Percentiles rank a stretch among this genome's conserved stretches.
Conservation (phyloP, 331 rosid genomes). For the Malus hybrid region DNA sequence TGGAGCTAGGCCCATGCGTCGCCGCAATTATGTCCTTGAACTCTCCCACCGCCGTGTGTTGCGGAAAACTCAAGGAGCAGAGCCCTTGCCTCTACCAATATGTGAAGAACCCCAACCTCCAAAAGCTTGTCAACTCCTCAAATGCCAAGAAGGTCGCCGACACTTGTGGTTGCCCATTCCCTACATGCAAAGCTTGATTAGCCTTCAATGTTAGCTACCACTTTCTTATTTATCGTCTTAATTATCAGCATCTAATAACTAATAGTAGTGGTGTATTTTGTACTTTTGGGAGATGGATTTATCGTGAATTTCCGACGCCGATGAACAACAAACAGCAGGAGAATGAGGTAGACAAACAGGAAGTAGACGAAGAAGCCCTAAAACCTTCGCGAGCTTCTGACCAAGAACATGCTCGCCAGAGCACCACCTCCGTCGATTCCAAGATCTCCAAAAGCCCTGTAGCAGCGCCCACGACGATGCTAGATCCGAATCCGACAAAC, state of each 20-base stretch:
- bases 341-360: too few species aligned
- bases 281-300: too few species aligned
- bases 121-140: constrained; percentile 51
- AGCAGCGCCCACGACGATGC: too few species aligned
- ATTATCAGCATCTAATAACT: neutral
- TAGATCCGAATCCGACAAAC: too few species aligned
- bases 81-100: constrained; percentile 56
- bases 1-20: constrained; percentile 42
- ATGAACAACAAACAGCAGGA: too few species aligned
- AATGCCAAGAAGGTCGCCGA: constrained; percentile 54
- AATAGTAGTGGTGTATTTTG: neutral
- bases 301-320: too few species aligned
- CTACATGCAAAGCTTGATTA: constrained; percentile 30
- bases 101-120: constrained; percentile 51
- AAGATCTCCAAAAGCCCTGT: too few species aligned
- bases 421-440: too few species aligned
- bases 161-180: constrained; percentile 54
- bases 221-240: neutral
- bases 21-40: constrained; percentile 28
- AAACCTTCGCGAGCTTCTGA: too few species aligned
- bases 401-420: too few species aligned
- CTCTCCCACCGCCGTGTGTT: constrained; percentile 35
- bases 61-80: constrained; percentile 48
- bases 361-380: too few species aligned
- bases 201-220: neutral